These are phyloP conservation scores for Teratosphaeria pseudoeucalypti DNA, from an alignment of 2,329 filamentous ascomycete species.

Conservation along the genomic window DNA sequence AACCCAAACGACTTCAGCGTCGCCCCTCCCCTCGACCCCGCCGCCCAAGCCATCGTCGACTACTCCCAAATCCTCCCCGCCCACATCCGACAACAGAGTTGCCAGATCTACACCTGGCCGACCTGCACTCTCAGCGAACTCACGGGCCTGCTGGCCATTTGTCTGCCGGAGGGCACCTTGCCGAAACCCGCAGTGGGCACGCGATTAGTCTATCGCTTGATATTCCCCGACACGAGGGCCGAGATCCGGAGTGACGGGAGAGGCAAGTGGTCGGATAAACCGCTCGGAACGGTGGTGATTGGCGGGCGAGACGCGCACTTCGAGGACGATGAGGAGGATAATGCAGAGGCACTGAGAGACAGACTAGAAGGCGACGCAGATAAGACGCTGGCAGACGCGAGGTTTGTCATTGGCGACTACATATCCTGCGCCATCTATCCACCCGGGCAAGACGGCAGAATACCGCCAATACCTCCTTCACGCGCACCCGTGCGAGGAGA, in stretches of 20 bases:
- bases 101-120: slow-evolving; percentile 80
- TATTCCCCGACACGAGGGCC: slow-evolving; percentile 64
- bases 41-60: slow-evolving; percentile 14
- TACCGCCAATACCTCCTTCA: neutral
- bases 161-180: slow-evolving; percentile 54
- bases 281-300: slow-evolving; percentile 73
- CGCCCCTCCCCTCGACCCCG: slow-evolving; percentile 32
- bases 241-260: slow-evolving; percentile 33
- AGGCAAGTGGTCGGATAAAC: slow-evolving; percentile 63
- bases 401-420: slow-evolving; percentile 84
- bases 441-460: slow-evolving; percentile 30
- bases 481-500: slow-evolving; percentile 9
- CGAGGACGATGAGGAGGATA: slow-evolving; percentile 23
- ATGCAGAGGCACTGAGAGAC: slow-evolving; percentile 29
- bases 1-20: slow-evolving; percentile 60
- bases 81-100: slow-evolving; percentile 22
- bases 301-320: slow-evolving; percentile 33
- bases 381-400: slow-evolving; percentile 64
- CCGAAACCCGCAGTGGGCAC: slow-evolving; percentile 69
- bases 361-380: slow-evolving; percentile 42
- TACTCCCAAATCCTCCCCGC: slow-evolving; percentile 50
- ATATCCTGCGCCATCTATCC: slow-evolving; percentile 73
- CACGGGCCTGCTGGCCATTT: slow-evolving; percentile 61
- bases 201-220: slow-evolving; percentile 74
- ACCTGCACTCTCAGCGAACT: slow-evolving; percentile 74